Evolutionary conservation across 2,329 filamentous ascomycete genomes (phyloP), one percentile per base, ranked within the genome.

Genomic region (Pyrenophora teres): DNA sequence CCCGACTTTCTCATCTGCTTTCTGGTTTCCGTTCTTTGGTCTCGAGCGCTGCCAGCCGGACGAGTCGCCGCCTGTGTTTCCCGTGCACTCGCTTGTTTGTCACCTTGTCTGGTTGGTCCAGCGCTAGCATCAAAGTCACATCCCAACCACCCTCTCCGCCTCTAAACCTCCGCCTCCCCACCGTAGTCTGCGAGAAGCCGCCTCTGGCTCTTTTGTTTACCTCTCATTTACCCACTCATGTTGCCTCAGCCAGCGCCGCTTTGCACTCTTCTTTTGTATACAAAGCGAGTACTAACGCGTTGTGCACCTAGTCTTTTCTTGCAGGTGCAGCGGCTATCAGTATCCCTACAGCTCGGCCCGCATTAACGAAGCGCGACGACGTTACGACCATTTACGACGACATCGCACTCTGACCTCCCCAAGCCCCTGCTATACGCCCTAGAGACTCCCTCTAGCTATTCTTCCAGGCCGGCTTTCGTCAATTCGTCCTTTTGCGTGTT

Each of bases 81-180:
- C 71, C 68, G 68, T 59, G 55, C 63, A 47, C 65, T 74, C 72
- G 72, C 69, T 69, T 74, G 73, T 74, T 68, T 57, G 36, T 60
- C 51, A 54, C 55, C 56, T 42, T 54, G 60, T 63, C 59, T 67
- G 68, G 65, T 70, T 67, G 68, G 68, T 63, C 67, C 64, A 63
- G 63, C 67, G 61, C 71, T 73, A 74, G 72, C 68, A 65, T 60
- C 59, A 64, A 61, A 58, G 57, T 61, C 64, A 62, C 67, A 71
- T 74, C 72, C 73, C 72, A 75, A 74, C 73, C 72, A 73, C 73
- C 27, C 27, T 12, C 71, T 71, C 68, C 68, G 67, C 71, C 65
- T 69, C 68, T 68, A 71, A 65, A 68, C 70, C 65, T 67, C 66
- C 67, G 67, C 67, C 65, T 64, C 67, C 68, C 68, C 64, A 65